Percentiles rank a stretch among this genome's conserved stretches.
Conservation (phyloP, 768 basidiomycete species). For the Cyclocybe aegerita region DNA sequence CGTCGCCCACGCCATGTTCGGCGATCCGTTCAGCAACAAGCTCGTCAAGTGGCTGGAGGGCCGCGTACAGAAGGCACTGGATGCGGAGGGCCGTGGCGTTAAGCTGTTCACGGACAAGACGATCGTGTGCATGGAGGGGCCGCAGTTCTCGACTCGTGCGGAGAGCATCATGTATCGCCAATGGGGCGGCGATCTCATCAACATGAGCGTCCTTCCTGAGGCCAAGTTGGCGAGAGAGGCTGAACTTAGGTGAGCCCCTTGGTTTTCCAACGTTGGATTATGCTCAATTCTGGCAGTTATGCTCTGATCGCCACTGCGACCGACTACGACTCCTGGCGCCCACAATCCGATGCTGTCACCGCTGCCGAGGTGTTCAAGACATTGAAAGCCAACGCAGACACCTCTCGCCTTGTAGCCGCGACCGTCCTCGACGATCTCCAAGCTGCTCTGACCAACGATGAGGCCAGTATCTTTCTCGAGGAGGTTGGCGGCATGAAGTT, state of each 20-base stretch:
- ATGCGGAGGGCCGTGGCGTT: constrained; percentile 54
- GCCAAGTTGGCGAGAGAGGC: constrained; percentile 97
- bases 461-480: constrained; percentile 52
- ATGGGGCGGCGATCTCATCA: constrained; percentile 93
- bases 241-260: constrained; percentile 71
- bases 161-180: constrained; percentile 92
- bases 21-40: constrained; percentile 80
- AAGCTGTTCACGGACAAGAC: constrained; percentile 80
- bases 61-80: constrained; percentile 63
- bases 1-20: constrained; percentile 93
- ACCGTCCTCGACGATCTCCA: constrained; percentile 72
- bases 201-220: constrained; percentile 97
- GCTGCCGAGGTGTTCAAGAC: constrained; percentile 90
- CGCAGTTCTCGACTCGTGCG: constrained; percentile 96
- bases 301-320: constrained; percentile 89
- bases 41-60: constrained; percentile 66
- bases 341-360: constrained; percentile 78
- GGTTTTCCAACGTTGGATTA: background rate
- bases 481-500: constrained; percentile 83
- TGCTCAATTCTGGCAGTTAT: constrained; percentile 53
- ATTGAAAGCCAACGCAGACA: constrained; percentile 82
- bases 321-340: constrained; percentile 96
- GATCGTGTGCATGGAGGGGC: constrained; percentile 96
- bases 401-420: constrained; percentile 74
- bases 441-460: constrained; percentile 39